Evolutionary conservation across 78 protist genomes (phyloP), one percentile per base, ranked within the genome.

Genomic region (Dictyostelium discoideum): DNA sequence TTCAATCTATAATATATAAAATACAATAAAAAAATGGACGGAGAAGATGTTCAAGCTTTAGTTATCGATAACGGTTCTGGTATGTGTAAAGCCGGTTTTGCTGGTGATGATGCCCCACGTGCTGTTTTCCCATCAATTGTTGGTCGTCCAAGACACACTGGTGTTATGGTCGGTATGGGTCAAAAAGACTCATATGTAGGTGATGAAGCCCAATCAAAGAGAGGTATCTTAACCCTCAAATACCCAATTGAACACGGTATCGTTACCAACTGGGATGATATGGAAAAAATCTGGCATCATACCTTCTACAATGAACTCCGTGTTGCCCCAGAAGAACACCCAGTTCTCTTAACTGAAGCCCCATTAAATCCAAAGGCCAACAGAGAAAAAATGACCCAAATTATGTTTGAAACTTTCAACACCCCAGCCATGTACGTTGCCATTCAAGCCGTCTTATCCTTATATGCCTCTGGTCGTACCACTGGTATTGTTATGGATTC

Each of bases 211-310:
- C 76, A 92, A 42, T 24, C 63, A 48, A 92, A 92, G 84, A 83
- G 86, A 37, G 97, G 98, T 73, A 97, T 98, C 85, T 96, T 97
- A 63, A 94, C 96, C 40, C 94, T 97, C 26, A 92, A 96, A 85
- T 98, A 97, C 93, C 97, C 99, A 85, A 96, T 98, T 48, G 97
- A 97, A 84, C 97, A 97, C 87, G 97, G 97, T 50, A 94, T 97
- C 22, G 99, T 99, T 50, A 97, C 98, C 92, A 98, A 99, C 98
- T 99, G 99, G 99, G 99, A 98, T 85, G 99, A 98, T 94, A 98
- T 99, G 99, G 99, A 98, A 97, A 97, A 97, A 95, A 85, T 98
- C 86, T 92, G 97, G 97, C 96, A 94, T 54, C 99, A 97, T 86
- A 93, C 98, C 26, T 97, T 97, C 95, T 97, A 94, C 93, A 79